Evolutionary conservation across 257 asterid species (phyloP).

Genomic region (Nicotiana paniculata): DNA sequence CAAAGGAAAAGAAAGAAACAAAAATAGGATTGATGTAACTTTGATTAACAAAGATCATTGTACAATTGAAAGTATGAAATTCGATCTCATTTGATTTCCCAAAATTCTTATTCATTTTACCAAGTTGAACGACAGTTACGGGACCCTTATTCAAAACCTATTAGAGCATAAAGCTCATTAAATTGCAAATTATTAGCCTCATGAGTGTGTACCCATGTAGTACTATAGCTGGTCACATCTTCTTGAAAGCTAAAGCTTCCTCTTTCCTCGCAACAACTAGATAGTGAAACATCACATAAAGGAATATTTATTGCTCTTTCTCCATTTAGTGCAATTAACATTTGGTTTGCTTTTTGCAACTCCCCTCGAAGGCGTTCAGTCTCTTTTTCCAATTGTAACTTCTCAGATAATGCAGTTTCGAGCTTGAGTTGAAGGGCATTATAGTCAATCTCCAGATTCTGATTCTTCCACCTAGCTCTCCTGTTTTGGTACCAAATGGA

Average conservation of each 20-base stretch:
- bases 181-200: slow-evolving; percentile 29
- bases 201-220: slow-evolving; percentile 36
- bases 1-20: neutral
- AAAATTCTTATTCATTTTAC: neutral
- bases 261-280: slow-evolving; percentile 57
- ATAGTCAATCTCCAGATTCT: slow-evolving; percentile 61
- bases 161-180: slow-evolving; percentile 67
- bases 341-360: slow-evolving; percentile 44
- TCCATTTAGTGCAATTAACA: slow-evolving; percentile 20
- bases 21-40: neutral
- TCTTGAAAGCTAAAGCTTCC: slow-evolving; percentile 45
- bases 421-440: slow-evolving; percentile 54
- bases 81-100: neutral
- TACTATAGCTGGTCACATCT: slow-evolving; percentile 35
- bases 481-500: slow-evolving; percentile 93
- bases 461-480: slow-evolving; percentile 85
- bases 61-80: neutral
- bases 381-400: slow-evolving; percentile 47
- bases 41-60: neutral
- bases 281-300: slow-evolving; percentile 33
- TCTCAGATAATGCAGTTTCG: slow-evolving; percentile 55
- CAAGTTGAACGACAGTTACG: neutral
- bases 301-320: slow-evolving; percentile 6
- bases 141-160: slow-evolving; percentile 28
- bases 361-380: slow-evolving; percentile 45